phyloP scores from a whole-genome alignment of 352 stramenopile species.

The Phytopythium ostracodes region DNA sequence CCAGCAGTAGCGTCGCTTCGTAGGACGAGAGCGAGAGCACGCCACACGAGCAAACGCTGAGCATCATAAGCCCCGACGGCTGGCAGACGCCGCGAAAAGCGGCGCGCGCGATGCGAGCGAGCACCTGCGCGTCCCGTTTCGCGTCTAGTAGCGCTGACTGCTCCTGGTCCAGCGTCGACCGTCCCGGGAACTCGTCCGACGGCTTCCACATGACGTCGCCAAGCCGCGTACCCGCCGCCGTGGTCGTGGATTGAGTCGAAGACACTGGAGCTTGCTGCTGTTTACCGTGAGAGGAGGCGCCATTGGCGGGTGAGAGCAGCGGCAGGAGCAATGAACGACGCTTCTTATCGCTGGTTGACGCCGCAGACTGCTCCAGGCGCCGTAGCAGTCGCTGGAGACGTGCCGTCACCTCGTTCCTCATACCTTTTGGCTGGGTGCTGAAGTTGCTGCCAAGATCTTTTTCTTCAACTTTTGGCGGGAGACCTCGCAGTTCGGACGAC shows the following conservation, averaged over 20 bases:
- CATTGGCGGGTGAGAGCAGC: background rate
- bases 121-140: slow-evolving; percentile 37
- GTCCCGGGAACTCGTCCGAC: slow-evolving; percentile 50
- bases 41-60: slow-evolving; percentile 39
- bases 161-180: slow-evolving; percentile 31
- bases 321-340: background rate
- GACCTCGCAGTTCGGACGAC: background rate
- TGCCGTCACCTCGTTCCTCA: slow-evolving; percentile 3
- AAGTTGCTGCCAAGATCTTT: background rate
- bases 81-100: slow-evolving; percentile 43
- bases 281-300: background rate
- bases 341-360: too few species aligned
- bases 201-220: slow-evolving; percentile 55
- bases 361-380: background rate
- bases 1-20: slow-evolving; percentile 41
- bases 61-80: slow-evolving; percentile 35
- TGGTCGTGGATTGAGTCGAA: background rate
- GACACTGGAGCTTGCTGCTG: background rate
- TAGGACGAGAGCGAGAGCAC: slow-evolving; percentile 46
- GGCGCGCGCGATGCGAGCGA: slow-evolving; percentile 35
- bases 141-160: slow-evolving; percentile 20
- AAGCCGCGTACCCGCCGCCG: slow-evolving; percentile 17
- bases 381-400: background rate
- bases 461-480: background rate
- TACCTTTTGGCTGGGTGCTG: background rate